These are phyloP conservation scores for Omphalotus guepiniiformis DNA, from an alignment of 768 basidiomycete species.

Conservation along the genomic window DNA sequence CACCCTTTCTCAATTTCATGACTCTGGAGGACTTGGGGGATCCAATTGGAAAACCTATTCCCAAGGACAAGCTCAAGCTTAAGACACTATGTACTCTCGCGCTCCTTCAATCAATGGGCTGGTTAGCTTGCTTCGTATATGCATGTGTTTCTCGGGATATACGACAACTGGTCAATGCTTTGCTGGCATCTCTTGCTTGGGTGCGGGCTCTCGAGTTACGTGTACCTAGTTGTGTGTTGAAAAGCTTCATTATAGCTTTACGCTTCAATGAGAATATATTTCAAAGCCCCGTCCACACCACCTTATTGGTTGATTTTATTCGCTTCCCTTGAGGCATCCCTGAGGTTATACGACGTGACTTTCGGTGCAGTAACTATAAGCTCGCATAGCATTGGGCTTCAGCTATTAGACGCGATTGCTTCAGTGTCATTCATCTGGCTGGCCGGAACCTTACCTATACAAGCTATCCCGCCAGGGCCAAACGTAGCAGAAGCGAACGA, in stretches of 20 bases:
- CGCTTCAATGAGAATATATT: constrained; percentile 32
- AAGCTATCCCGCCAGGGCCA: constrained; percentile 35
- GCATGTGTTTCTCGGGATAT: constrained; percentile 23
- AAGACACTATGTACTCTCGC: constrained; percentile 34
- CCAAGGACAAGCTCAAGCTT: constrained; percentile 24
- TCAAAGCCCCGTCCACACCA: constrained; percentile 42
- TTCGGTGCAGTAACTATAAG: constrained; percentile 17
- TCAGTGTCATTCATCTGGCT: constrained; percentile 41
- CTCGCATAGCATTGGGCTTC: neutral
- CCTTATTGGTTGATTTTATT: constrained; percentile 49
- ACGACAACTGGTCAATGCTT: constrained; percentile 18
- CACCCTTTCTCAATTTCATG: constrained; percentile 52
- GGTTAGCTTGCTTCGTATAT: constrained; percentile 40
- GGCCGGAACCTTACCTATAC: constrained; percentile 55
- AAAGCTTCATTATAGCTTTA: constrained; percentile 33
- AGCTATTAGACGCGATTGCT: constrained; percentile 24
- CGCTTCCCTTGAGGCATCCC: constrained; percentile 32
- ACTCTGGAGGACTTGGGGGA: constrained; percentile 46
- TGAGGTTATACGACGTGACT: constrained; percentile 33
- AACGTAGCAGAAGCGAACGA: constrained; percentile 48
- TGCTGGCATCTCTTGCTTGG: constrained; percentile 42
- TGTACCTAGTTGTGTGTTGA: constrained; percentile 3
- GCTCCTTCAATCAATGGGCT: constrained; percentile 33
- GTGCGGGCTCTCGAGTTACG: constrained; percentile 29
- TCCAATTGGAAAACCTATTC: constrained; percentile 25